Base-by-base conservation (phyloP, 2,329 filamentous ascomycete genomes). In the Monilinia fructigena region DNA sequence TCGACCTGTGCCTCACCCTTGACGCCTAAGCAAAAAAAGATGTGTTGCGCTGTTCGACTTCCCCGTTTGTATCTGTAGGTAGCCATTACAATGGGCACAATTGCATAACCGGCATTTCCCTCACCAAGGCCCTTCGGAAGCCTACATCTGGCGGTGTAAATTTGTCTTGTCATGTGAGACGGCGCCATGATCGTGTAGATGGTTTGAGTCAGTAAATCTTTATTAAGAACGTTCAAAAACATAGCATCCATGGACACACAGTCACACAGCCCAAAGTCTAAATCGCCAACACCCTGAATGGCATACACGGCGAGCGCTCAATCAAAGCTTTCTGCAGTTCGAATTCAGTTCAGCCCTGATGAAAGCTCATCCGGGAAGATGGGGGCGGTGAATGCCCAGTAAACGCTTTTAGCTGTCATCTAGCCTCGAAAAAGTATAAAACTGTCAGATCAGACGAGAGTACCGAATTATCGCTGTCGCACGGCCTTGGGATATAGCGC, bases 71-170 rank as follows among this genome's bases (percentile, higher is more conserved):
- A 70, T 62, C 55, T 59, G 56, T 68, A 50, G 55, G 54, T 52
- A 59, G 31, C 63, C 63, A 31, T 54, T 31, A 58, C 23, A 59
- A 65, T 60, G 54, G 55, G 54, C 55, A 45, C 54, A 48, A 16
- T 65, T 60, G 55, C 54, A 65, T 65, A 38, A 31, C 48, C 53
- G 47, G 28, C 40, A n/a, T 28, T 56, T 66, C 68, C 50, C 69
- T 42, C 67, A 68, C 66, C 55, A 55, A 66, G 47, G 62, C 26
- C 48, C 48, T 61, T 42, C 74, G 74, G 74, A 70, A 68, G 64
- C 68, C 68, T 67, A 73, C 72, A 75, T 73, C 69, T 74, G 69
- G 74, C 74, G 74, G 74, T 75, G 74, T 71, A 72, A 71, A 69
- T 65, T 59, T 63, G 53, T 66, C 45, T 64, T 52, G 66, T 72